phyloP scores from a whole-genome alignment of 495 filamentous ascomycete species.

The Aspergillus haitiensis region DNA sequence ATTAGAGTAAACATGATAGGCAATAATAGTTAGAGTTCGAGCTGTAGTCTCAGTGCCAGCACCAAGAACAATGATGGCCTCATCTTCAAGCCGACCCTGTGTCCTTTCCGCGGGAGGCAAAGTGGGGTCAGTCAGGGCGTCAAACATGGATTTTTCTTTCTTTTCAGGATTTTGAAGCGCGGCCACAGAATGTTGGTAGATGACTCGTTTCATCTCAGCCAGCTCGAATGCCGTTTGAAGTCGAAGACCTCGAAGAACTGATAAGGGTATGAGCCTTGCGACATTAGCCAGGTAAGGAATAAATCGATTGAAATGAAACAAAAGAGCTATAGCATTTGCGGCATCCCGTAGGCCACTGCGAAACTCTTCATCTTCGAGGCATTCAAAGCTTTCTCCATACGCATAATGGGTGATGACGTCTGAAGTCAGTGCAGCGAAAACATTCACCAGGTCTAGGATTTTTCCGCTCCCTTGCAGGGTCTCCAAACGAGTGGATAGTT shows the following conservation, averaged over 20 bases:
- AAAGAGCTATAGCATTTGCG: constrained; percentile 20
- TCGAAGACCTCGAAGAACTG: background rate
- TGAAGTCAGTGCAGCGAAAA: constrained; percentile 29
- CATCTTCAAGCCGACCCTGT: constrained; percentile 37
- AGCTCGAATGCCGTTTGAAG: background rate
- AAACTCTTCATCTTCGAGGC: constrained; percentile 27
- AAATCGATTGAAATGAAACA: constrained; percentile 30
- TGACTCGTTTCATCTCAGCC: background rate
- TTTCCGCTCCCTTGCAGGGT: no score
- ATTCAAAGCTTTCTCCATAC: constrained; percentile 40
- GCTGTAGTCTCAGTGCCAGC: constrained; percentile 49
- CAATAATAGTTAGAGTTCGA: constrained; percentile 24
- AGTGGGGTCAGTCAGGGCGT: constrained; percentile 24
- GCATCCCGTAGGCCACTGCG: constrained; percentile 27
- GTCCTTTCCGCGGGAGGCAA: constrained; percentile 29
- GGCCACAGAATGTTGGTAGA: background rate
- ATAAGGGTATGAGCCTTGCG: constrained; percentile 21
- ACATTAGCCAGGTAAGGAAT: constrained; percentile 28
- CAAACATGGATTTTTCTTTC: constrained; percentile 23
- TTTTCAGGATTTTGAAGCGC: background rate
- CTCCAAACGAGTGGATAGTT: no score
- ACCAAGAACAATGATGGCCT: constrained; percentile 36
- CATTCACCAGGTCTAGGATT: no score
- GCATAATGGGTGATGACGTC: constrained; percentile 48
- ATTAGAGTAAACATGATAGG: constrained; percentile 25